Evolutionary conservation across 495 filamentous ascomycete genomes (phyloP).

Genomic region (Cercophora samala): DNA sequence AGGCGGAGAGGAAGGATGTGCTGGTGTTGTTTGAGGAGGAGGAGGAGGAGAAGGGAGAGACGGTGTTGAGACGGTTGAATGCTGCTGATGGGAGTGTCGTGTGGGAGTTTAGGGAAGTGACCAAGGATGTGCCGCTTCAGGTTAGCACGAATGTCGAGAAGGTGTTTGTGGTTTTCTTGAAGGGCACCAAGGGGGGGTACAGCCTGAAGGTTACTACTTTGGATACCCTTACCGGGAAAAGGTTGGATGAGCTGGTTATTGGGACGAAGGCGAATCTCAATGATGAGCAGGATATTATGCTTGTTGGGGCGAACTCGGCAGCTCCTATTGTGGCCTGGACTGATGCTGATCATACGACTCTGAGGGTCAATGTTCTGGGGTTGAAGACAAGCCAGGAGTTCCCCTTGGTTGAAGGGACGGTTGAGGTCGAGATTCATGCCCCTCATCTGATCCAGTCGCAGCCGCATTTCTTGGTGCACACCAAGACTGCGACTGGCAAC

Average conservation of each 20-base stretch:
- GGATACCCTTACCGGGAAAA: constrained; percentile 66
- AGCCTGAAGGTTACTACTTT: constrained; percentile 71
- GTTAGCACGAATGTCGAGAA: constrained; percentile 70
- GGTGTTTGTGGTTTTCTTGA: constrained; percentile 73
- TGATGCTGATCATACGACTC: constrained; percentile 59
- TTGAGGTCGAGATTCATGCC: constrained; percentile 68
- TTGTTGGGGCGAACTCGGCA: constrained; percentile 79
- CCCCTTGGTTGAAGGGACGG: constrained; percentile 55
- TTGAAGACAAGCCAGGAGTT: constrained; percentile 60
- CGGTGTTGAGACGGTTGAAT: constrained; percentile 66
- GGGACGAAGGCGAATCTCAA: constrained; percentile 71
- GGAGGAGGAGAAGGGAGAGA: constrained; percentile 44
- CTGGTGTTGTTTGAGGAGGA: constrained; percentile 65
- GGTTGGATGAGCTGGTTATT: constrained; percentile 61
- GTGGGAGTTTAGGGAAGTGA: constrained; percentile 72
- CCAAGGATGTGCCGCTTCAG: constrained; percentile 70
- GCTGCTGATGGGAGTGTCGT: constrained; percentile 67
- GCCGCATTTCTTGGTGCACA: constrained; percentile 83
- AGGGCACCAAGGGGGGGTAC: constrained; percentile 62
- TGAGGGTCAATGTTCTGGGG: constrained; percentile 80
- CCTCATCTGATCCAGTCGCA: constrained; percentile 64
- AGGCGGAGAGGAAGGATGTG: constrained; percentile 62
- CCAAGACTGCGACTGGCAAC: constrained; percentile 63
- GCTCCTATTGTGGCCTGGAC: constrained; percentile 81
- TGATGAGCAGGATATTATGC: constrained; percentile 63